Base-by-base conservation (phyloP, 179 eudicot species). In the Vitellaria paradoxa region DNA sequence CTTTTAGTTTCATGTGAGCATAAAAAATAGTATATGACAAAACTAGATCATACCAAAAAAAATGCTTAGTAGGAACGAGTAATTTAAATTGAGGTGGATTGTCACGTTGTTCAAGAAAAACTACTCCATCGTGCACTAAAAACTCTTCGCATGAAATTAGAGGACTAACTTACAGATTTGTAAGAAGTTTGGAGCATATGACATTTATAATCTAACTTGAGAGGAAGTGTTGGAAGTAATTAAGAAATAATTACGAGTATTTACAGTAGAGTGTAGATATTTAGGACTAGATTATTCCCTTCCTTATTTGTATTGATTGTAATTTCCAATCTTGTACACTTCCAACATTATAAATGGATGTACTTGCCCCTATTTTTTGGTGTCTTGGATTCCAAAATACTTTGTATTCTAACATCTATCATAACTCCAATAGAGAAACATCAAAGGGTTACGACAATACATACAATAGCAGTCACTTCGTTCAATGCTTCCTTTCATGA, bases 391-490 rank as follows among this genome's bases (percentile, higher is more conserved):
- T n/a, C n/a, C n/a, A n/a, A n/a, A n/a, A n/a, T n/a, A n/a, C n/a
- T n/a, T n/a, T n/a, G n/a, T n/a, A n/a, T n/a, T n/a, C n/a, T n/a
- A n/a, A n/a, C n/a, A n/a, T n/a, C n/a, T n/a, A n/a, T n/a, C n/a
- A n/a, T n/a, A n/a, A n/a, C n/a, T n/a, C n/a, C n/a, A n/a, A n/a
- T n/a, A n/a, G n/a, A n/a, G n/a, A 45, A 13, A 66, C 15, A 20
- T 40, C 2, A 30, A 63, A 60, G 59, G 50, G 14, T 13, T 53
- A n/a, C 46, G 49, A 40, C 12, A 77, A 63, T 56, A 85, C 98
- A 67, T 88, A 93, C 96, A 78, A 93, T 83, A 83, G 91, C 88
- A 80, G 94, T 91, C 76, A 90, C 98, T 85, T 92, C 97, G 74
- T 74, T 82, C 67, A 93, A 79, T 59, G 90, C 91, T 68, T 93